These are phyloP conservation scores for Aspergillus sp. DNA, from an alignment of 2,329 filamentous ascomycete genomes.

Conservation along the genomic window DNA sequence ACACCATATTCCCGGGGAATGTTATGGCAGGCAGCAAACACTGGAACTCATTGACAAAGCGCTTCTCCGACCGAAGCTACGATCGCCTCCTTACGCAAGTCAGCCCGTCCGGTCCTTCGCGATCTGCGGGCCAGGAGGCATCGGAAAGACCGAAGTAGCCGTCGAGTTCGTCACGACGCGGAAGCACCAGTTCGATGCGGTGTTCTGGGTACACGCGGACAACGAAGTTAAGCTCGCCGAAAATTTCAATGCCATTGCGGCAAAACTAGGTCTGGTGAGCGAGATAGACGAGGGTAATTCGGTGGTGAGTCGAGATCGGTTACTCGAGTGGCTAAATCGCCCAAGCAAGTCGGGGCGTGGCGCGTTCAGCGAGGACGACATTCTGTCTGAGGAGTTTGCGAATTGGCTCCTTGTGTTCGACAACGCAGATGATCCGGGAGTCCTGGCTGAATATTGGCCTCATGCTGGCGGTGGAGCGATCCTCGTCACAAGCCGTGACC, in stretches of 20 bases:
- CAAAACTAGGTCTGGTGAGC: slow-evolving; percentile 25
- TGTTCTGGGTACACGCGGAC: slow-evolving; percentile 39
- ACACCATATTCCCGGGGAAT: no score
- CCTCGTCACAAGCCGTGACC: slow-evolving; percentile 13
- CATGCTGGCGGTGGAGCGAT: slow-evolving; percentile 3
- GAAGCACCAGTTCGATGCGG: slow-evolving; percentile 32
- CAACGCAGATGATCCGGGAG: slow-evolving; percentile 10
- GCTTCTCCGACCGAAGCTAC: no score
- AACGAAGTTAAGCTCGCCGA: slow-evolving; percentile 30
- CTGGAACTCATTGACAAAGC: no score
- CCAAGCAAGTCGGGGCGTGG: slow-evolving; percentile 3
- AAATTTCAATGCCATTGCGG: slow-evolving; percentile 29
- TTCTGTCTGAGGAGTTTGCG: not conserved
- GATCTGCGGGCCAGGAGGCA: slow-evolving; percentile 29
- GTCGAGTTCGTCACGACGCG: slow-evolving; percentile 29
- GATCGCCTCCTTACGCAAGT: no score
- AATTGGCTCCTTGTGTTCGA: slow-evolving; percentile 15
- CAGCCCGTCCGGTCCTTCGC: slow-evolving; percentile 20
- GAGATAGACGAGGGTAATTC: slow-evolving; percentile 31
- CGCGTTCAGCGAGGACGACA: not conserved
- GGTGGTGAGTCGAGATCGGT: slow-evolving; percentile 28
- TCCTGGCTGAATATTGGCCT: slow-evolving; percentile 13
- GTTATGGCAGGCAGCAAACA: no score
- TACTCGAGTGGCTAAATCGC: slow-evolving; percentile 32
- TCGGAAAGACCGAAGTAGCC: slow-evolving; percentile 37